These are phyloP conservation scores for Penicillium frequentans DNA, from an alignment of 2,329 filamentous ascomycete species.

Conservation along the genomic window DNA sequence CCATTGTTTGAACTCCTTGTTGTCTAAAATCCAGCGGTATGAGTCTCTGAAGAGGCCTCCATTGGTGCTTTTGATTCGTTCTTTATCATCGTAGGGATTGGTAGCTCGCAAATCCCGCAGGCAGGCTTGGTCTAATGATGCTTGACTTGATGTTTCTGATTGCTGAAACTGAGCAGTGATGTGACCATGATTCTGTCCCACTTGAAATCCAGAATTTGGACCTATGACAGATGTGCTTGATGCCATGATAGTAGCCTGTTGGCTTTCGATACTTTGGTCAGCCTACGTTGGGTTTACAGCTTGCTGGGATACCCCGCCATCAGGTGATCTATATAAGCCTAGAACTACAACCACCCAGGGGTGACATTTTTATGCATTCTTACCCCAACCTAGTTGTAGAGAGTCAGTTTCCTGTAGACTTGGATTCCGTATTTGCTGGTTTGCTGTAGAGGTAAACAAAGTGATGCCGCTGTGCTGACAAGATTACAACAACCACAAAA, in stretches of 20 bases:
- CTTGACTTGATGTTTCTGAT: background rate
- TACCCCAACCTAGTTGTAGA: no score
- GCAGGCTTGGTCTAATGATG: background rate
- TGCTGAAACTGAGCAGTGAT: background rate
- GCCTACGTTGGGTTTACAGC: background rate
- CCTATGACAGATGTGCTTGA: background rate
- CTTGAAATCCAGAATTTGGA: background rate
- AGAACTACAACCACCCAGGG: background rate
- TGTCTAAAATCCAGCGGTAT: no score
- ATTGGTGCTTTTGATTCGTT: no score
- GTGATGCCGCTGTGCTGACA: no score
- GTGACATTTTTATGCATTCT: no score
- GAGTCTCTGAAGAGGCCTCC: no score
- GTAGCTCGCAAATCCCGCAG: background rate
- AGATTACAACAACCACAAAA: no score
- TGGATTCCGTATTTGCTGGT: no score
- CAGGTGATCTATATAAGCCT: conserved; percentile 1
- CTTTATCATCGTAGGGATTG: conserved; percentile 18
- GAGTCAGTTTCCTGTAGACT: no score
- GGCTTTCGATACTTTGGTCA: background rate
- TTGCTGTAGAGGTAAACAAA: no score
- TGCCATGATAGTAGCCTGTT: background rate
- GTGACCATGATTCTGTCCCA: background rate
- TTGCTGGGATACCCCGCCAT: background rate
- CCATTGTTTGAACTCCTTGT: conserved; percentile 19